These are phyloP conservation scores for Rhazya stricta DNA, from an alignment of 257 asterid species.

Conservation along the genomic window DNA sequence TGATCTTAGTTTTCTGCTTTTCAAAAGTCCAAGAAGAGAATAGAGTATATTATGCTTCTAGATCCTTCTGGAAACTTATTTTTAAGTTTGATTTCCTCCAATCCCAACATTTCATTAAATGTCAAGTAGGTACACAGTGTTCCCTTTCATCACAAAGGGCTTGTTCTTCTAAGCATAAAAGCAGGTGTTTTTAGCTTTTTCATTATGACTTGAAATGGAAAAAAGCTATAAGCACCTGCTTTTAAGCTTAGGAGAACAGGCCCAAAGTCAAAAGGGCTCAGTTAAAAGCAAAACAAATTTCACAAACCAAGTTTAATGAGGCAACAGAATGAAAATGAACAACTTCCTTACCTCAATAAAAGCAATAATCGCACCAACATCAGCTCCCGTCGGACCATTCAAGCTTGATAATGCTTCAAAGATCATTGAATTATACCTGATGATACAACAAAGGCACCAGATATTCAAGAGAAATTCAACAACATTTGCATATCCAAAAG, in stretches of 20 bases:
- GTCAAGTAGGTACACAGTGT: background rate
- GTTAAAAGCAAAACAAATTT: background rate
- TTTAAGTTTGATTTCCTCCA: background rate
- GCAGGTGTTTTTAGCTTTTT: no score
- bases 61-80: background rate
- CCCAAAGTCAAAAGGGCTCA: background rate
- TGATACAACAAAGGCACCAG: conserved; percentile 20
- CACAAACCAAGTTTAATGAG: background rate
- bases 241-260: no score
- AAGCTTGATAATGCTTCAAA: conserved; percentile 51
- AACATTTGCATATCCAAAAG: background rate
- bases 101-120: background rate
- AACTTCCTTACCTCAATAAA: conserved; percentile 46
- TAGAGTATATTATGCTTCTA: background rate
- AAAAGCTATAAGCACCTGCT: no score
- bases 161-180: no score
- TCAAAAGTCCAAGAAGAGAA: background rate
- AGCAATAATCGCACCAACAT: conserved; percentile 35
- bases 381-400: conserved; percentile 45
- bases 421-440: conserved; percentile 44
- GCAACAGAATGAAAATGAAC: background rate
- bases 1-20: background rate
- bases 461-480: conserved; percentile 4
- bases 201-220: no score
- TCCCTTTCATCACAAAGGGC: background rate